Evolutionary conservation across 169 alveolate genomes (phyloP).

Genomic region (Blepharisma undulans): DNA sequence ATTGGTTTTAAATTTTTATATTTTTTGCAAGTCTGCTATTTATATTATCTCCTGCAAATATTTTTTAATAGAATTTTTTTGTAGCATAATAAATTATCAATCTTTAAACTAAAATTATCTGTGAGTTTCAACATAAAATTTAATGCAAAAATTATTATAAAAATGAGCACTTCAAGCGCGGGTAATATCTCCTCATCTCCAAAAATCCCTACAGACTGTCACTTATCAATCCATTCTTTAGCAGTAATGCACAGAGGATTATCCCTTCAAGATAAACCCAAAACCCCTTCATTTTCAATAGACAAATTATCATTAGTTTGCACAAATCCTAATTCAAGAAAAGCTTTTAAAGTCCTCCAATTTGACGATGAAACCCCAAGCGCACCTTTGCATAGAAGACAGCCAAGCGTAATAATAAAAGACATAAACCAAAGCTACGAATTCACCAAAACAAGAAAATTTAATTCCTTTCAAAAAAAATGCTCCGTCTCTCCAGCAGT

Average conservation of each 20-base stretch:
- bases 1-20: too few relatives aligned
- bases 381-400: neutral
- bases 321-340: neutral
- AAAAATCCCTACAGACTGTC: neutral
- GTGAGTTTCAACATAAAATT: neutral
- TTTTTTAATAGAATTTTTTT: too few relatives aligned
- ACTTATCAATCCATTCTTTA: neutral
- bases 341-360: neutral
- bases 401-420: neutral
- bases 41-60: too few relatives aligned
- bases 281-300: constrained; percentile 12
- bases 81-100: too few relatives aligned
- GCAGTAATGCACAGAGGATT: neutral
- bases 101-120: too few relatives aligned
- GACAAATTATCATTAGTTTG: neutral
- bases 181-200: neutral
- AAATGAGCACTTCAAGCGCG: neutral
- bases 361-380: neutral
- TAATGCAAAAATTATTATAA: neutral
- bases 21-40: too few relatives aligned
- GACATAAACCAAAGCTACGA: neutral
- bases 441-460: neutral
- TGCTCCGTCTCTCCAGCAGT: neutral
- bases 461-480: neutral
- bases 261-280: neutral